phyloP scores from a whole-genome alignment of 768 basidiomycete species.

The Boletus edulis region DNA sequence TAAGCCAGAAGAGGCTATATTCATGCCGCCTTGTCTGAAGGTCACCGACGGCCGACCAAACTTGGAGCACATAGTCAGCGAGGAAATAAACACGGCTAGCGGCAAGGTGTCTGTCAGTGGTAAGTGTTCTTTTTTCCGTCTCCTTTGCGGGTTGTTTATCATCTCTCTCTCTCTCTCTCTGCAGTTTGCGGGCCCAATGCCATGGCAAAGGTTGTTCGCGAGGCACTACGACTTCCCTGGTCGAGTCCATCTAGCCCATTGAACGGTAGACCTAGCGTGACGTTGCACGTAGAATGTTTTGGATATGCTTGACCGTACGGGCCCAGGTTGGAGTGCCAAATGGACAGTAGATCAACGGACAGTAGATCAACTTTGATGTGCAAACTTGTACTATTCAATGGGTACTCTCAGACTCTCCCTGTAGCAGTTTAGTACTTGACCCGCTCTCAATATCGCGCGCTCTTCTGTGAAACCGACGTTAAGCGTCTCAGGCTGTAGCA shows the following conservation, averaged over 20 bases:
- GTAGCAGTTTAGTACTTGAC: no score
- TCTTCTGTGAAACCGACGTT: no score
- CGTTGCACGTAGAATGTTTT: slow-evolving; percentile 33
- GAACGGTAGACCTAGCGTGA: slow-evolving; percentile 33
- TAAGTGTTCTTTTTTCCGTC: slow-evolving; percentile 17
- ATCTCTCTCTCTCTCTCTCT: no score
- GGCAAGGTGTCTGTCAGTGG: slow-evolving; percentile 45
- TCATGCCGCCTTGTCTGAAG: slow-evolving; percentile 16
- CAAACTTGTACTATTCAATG: no score
- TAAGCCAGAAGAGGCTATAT: background rate
- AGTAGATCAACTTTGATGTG: no score
- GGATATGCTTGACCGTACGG: slow-evolving; percentile 27
- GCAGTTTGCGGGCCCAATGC: slow-evolving; percentile 39
- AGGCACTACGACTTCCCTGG: slow-evolving; percentile 35
- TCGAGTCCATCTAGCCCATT: slow-evolving; percentile 23
- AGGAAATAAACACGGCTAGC: slow-evolving; percentile 31
- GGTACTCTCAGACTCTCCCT: no score
- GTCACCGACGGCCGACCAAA: slow-evolving; percentile 41
- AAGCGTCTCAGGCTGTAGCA: no score
- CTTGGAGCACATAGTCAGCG: slow-evolving; percentile 31
- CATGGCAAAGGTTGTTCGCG: slow-evolving; percentile 35
- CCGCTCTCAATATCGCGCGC: no score
- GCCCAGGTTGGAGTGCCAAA: background rate
- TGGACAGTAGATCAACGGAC: no score
- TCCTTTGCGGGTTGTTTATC: background rate